Conservation (phyloP, 2,329 filamentous ascomycete species). For the Acrocalymma vagum region DNA sequence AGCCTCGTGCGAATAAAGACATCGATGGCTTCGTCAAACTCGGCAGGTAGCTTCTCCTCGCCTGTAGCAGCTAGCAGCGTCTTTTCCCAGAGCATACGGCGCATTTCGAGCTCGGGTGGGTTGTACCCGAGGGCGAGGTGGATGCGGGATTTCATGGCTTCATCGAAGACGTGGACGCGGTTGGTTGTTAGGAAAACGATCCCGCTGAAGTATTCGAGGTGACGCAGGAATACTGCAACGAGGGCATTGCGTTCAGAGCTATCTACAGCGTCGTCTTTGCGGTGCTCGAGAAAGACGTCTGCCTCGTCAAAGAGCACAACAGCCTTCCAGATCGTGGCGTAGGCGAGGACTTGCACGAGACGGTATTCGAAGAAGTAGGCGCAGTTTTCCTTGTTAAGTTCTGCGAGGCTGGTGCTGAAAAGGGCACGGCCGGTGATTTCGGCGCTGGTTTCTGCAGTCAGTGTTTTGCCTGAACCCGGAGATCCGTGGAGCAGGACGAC, state of each 20-base stretch:
- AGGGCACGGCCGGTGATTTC: constrained; percentile 32
- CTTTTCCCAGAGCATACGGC: constrained; percentile 20
- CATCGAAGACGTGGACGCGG: constrained; percentile 71
- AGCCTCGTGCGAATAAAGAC: constrained; percentile 12
- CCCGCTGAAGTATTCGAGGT: constrained; percentile 50
- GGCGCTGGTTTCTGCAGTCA: constrained; percentile 53
- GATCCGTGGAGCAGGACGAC: constrained; percentile 74
- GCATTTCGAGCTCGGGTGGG: constrained; percentile 15
- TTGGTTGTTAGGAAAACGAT: constrained; percentile 50
- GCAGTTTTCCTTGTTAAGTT: constrained; percentile 22
- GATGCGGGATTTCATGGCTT: constrained; percentile 86
- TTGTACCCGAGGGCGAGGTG: constrained; percentile 79
- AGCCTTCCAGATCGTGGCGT: constrained; percentile 29
- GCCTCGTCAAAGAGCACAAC: constrained; percentile 47
- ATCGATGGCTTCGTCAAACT: constrained; percentile 16
- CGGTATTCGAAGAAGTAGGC: too few relatives aligned
- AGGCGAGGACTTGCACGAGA: too few relatives aligned
- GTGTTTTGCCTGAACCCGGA: constrained; percentile 93
- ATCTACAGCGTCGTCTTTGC: constrained; percentile 48
- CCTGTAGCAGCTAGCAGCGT: constrained; percentile 3
- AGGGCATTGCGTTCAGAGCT: constrained; percentile 19
- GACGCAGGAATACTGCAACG: constrained; percentile 40
- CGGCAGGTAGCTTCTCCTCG: constrained; percentile 10
- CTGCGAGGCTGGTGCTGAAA: constrained; percentile 23
- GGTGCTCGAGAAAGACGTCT: constrained; percentile 47